A percentile compares a stretch with the other conserved stretches of the same genome.
Conservation (phyloP, 495 filamentous ascomycete genomes). For the Collariella sp. region DNA sequence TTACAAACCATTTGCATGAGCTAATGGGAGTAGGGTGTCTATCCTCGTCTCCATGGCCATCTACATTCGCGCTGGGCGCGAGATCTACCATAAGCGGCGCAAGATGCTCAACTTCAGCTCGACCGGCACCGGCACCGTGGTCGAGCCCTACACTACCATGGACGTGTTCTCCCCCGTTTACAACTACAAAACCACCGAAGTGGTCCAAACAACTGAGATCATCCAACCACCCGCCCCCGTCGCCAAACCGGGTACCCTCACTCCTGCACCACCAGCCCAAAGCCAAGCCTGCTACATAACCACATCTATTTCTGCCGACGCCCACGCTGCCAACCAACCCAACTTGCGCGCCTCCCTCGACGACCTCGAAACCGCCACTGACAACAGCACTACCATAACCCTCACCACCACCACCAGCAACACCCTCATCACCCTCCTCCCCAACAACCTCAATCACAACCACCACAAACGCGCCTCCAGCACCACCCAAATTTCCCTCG, state of each 20-base stretch:
- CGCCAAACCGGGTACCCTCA: conserved; percentile 12
- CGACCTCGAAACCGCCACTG: conserved; percentile 11
- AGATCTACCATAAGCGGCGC: conserved; percentile 54
- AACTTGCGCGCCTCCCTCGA: conserved; percentile 13
- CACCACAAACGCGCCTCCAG: not conserved
- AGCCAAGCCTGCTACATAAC: conserved; percentile 36
- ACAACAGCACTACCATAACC: not conserved
- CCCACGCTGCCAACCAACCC: conserved; percentile 9
- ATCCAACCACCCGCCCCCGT: conserved; percentile 20
- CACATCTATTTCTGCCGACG: conserved; percentile 40
- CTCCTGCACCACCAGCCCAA: conserved; percentile 12
- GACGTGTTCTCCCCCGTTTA: conserved; percentile 28
- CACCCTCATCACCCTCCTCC: not conserved
- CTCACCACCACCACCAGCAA: not conserved
- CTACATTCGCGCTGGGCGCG: conserved; percentile 61
- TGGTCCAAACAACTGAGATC: conserved; percentile 39
- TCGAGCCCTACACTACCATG: conserved; percentile 6
- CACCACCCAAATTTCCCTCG: conserved; percentile 3
- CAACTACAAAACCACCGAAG: conserved; percentile 51
- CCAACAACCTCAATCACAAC: not conserved
- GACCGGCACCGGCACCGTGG: conserved; percentile 15
- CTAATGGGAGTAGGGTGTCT: conserved; percentile 39
- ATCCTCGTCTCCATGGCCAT: conserved; percentile 63
- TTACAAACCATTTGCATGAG: conserved; percentile 8
- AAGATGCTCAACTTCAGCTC: conserved; percentile 39